These are phyloP conservation scores for Mucor saturninus DNA, from an alignment of 371 early-diverging fungal genomes.

Conservation along the genomic window DNA sequence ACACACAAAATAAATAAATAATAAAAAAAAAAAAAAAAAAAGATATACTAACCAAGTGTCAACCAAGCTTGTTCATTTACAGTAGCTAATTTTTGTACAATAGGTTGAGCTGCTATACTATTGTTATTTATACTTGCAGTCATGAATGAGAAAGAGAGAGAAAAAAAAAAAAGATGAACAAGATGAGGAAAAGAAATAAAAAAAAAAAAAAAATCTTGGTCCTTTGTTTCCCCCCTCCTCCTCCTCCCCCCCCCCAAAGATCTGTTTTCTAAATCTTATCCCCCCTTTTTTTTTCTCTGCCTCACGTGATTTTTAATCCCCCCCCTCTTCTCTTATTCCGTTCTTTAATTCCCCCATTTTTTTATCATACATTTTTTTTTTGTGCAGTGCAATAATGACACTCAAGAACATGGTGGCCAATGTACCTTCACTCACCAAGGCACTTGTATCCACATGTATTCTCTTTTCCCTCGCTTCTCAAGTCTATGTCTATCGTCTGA, in stretches of 20 bases:
- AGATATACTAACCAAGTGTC: constrained; percentile 62
- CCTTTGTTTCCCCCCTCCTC: constrained; percentile 2
- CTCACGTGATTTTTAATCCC: too few relatives aligned
- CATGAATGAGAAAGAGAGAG: constrained; percentile 4
- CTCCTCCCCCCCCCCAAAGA: constrained; percentile 8
- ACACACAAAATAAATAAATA: not conserved
- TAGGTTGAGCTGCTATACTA: constrained; percentile 24
- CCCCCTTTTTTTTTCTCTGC: too few relatives aligned
- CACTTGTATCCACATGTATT: constrained; percentile 36
- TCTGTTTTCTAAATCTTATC: not conserved
- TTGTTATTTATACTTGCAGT: constrained; percentile 1
- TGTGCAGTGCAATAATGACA: not conserved
- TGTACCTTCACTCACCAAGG: constrained; percentile 50
- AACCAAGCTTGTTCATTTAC: constrained; percentile 83
- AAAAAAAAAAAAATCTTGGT: constrained; percentile 8
- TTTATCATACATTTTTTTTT: too few relatives aligned
- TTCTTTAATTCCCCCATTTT: too few relatives aligned
- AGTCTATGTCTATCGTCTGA: constrained; percentile 38
- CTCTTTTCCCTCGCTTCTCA: constrained; percentile 33
- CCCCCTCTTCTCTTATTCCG: too few relatives aligned
- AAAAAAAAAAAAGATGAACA: constrained; percentile 16
- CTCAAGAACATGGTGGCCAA: constrained; percentile 30
- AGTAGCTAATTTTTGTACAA: constrained; percentile 65
- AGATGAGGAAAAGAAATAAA: constrained; percentile 16
- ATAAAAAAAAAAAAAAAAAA: constrained; percentile 5